Conservation (phyloP, 306 rosid genomes). For the Aeschynomene evenia region DNA sequence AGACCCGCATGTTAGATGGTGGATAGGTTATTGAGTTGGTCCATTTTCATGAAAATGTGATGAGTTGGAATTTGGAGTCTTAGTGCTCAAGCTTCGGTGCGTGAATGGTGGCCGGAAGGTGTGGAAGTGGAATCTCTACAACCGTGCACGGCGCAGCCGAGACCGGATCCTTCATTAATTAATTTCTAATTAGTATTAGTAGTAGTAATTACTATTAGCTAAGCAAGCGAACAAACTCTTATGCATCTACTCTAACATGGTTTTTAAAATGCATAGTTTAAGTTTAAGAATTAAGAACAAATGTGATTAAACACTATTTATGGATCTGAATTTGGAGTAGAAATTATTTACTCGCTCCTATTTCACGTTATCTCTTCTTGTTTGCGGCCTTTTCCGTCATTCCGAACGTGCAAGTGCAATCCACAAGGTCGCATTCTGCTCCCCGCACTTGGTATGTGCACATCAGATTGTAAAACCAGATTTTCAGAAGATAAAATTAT, state of each 20-base stretch:
- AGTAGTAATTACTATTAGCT: too few species aligned
- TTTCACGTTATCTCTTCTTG: too few species aligned
- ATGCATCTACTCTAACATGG: not conserved
- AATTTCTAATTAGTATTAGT: not conserved
- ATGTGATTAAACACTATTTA: too few species aligned
- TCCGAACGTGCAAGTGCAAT: too few species aligned
- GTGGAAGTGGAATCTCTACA: constrained; percentile 27
- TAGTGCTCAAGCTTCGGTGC: constrained; percentile 36
- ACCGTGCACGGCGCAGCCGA: constrained; percentile 62
- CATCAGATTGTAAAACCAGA: not conserved
- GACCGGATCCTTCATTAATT: constrained; percentile 60
- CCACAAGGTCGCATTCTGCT: too few species aligned
- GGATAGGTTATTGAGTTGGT: constrained; percentile 28
- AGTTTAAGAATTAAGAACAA: too few species aligned
- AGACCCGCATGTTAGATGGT: constrained; percentile 2
- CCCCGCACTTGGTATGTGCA: too few species aligned
- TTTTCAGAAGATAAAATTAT: constrained; percentile 17
- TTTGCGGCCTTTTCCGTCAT: too few species aligned
- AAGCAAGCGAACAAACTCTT: too few species aligned
- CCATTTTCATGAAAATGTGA: constrained; percentile 35
- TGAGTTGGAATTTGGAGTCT: constrained; percentile 28
- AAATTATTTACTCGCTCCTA: too few species aligned
- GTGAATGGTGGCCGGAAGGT: constrained; percentile 28
- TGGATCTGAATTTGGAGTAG: too few species aligned
- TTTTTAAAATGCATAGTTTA: too few species aligned